Evolutionary conservation across 1,284 basidiomycete genomes (phyloP), one percentile per base, ranked within the genome.

Genomic region (Lentinus polychrous): DNA sequence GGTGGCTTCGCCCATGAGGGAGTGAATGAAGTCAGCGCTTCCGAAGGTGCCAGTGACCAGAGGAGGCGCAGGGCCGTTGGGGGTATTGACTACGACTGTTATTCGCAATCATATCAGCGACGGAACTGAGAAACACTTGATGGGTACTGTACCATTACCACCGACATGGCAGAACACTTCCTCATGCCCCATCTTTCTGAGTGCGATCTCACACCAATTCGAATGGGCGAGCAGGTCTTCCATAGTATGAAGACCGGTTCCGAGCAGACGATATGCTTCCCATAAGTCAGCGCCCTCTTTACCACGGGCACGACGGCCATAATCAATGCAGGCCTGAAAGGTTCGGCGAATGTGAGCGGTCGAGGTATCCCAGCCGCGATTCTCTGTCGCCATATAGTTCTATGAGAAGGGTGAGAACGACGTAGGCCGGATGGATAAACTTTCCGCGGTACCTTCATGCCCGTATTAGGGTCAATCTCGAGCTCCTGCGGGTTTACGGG

Each of bases 151-250:
- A 73, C 82, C 81, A 57, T 79, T 76, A 52, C 86, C 80, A n/a
- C 91, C 90, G 43, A 93, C 88, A 66, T 93, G 90, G 46, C 83
- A 83, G 68, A 93, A 93, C 10, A 93, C 86, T 39, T 89, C 72
- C 23, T 73, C 62, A 60, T 90, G 70, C 0, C 89, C 89, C 66
- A 91, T 72, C 60, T 83, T 83, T 57, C 79, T 75, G 8, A 91
- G 72, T 0, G 79, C 79, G 32, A 87, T 68, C 64, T 89, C 85
- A 60, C 83, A 85, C 76, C 81, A 88, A 63, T 88, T 88, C 55
- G 83, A 87, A 64, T 93, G 91, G 0, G 90, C 89, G 20, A 87
- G 72, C 46, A 92, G 70, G 61, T 88, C 85, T 61, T 88, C 84
- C 62, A 87, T 67, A 4, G 84, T 86, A 61, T 87, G 83, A 22